Percentiles rank a stretch among this genome's conserved stretches.
Conservation (phyloP, 2,329 filamentous ascomycete genomes). For the Ophiostoma sp. region DNA sequence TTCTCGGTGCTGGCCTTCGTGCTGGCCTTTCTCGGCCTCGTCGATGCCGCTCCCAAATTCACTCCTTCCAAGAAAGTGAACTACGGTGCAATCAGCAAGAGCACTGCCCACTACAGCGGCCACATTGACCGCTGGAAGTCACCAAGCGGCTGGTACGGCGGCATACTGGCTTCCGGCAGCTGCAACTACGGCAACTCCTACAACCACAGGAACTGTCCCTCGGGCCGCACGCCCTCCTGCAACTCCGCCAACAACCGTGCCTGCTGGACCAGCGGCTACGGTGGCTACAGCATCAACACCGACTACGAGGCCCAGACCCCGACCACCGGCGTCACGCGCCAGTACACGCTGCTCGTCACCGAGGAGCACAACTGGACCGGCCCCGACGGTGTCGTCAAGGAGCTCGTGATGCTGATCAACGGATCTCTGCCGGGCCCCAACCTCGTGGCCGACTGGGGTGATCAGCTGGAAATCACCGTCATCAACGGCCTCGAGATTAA, state of each 20-base stretch:
- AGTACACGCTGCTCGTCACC: constrained; percentile 25
- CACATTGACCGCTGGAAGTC: not conserved
- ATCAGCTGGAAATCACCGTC: constrained; percentile 24
- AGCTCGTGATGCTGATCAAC: constrained; percentile 25
- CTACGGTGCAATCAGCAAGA: not conserved
- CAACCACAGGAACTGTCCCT: constrained; percentile 3
- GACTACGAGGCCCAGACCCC: constrained; percentile 26
- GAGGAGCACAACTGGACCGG: constrained; percentile 24
- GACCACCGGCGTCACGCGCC: constrained; percentile 21
- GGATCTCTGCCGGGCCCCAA: constrained; percentile 24
- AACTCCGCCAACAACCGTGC: constrained; percentile 23
- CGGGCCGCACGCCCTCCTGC: constrained; percentile 19
- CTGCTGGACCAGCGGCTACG: constrained; percentile 23
- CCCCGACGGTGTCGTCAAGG: constrained; percentile 25
- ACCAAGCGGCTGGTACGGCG: not conserved
- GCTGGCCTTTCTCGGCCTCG: constrained; percentile 20
- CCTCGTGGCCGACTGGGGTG: constrained; percentile 27
- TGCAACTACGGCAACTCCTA: not conserved
- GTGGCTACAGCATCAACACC: constrained; percentile 24
- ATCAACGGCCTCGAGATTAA: constrained; percentile 26
- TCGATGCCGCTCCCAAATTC: constrained; percentile 17
- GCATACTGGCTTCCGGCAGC: not conserved
- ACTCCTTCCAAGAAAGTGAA: not conserved
- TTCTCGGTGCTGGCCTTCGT: constrained; percentile 20
- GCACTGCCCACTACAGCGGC: not conserved